These are phyloP conservation scores for Dioscorea cayenensis DNA, from an alignment of 116 monocot species.

Conservation along the genomic window DNA sequence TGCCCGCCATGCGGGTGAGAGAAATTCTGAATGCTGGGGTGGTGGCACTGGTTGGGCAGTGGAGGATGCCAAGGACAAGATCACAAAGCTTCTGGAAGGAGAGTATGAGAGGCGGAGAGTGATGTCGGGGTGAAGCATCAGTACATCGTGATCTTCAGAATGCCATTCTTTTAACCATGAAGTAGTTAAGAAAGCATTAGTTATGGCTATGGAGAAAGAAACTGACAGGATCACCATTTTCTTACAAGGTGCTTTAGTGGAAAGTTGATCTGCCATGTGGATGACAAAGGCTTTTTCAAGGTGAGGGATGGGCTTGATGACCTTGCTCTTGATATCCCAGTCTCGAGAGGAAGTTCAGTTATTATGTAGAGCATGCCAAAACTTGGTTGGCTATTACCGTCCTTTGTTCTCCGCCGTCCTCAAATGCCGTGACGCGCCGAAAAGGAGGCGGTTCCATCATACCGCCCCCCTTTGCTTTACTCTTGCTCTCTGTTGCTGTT, in stretches of 20 bases:
- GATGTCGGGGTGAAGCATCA: constrained; percentile 68
- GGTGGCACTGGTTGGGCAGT: constrained; percentile 84
- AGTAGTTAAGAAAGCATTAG: constrained; percentile 76
- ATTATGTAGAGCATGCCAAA: constrained; percentile 45
- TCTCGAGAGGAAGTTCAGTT: constrained; percentile 49
- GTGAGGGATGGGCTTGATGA: constrained; percentile 75
- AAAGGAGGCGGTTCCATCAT: not conserved
- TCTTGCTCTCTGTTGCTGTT: no score
- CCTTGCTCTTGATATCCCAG: constrained; percentile 76
- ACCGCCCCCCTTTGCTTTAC: not conserved
- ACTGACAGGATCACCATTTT: constrained; percentile 53
- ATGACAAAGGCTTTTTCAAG: constrained; percentile 82
- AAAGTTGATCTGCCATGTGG: constrained; percentile 74
- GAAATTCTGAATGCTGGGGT: constrained; percentile 87
- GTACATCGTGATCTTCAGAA: constrained; percentile 81
- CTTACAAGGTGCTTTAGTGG: constrained; percentile 63
- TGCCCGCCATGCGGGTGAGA: constrained; percentile 80
- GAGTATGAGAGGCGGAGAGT: constrained; percentile 79
- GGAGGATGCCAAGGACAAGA: constrained; percentile 94
- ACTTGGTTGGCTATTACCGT: constrained; percentile 52
- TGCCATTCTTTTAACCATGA: constrained; percentile 94
- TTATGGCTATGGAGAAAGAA: constrained; percentile 94
- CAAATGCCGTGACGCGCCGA: not conserved
- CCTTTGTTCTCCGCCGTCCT: not conserved
- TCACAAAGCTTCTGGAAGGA: constrained; percentile 67